Conservation (phyloP, 345 rosid species). For the Citrus sinensis region DVS_A1.0 CM039167.1:6646501-6647000, state of each 20-base stretch:
- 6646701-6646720: neutral
- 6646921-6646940: too few species aligned
- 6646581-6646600: conserved; percentile 20
- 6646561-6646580: conserved; percentile 10
- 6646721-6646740: neutral
- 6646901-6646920: neutral
- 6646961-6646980: too few species aligned
- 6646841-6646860: neutral
- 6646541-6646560: conserved; percentile 19
- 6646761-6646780: conserved; percentile 12
- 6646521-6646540: conserved; percentile 11
- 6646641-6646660: neutral
- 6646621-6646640: neutral
- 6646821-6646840: neutral
- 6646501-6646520: neutral
- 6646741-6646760: neutral
- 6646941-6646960: too few species aligned
- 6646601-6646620: conserved; percentile 25
- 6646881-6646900: neutral
- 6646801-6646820: neutral
- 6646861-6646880: conserved; percentile 1
- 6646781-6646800: neutral
- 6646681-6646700: conserved; percentile 2
- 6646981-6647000: too few species aligned
- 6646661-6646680: conserved; percentile 8